phyloP scores from a whole-genome alignment of 2,329 filamentous ascomycete species.

The Neonectria sp. region DNA sequence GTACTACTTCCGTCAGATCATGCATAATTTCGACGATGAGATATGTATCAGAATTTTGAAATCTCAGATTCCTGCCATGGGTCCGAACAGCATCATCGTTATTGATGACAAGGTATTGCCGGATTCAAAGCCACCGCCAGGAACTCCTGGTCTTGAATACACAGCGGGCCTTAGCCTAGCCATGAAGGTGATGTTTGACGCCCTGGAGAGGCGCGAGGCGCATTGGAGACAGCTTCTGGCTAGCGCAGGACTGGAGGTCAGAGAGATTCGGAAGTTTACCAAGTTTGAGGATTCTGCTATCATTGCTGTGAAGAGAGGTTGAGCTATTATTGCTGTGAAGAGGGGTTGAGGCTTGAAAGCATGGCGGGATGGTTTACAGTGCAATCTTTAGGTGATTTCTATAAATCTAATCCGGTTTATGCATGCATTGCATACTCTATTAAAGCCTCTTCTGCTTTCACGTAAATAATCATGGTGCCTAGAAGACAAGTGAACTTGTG shows the following conservation, averaged over 20 bases:
- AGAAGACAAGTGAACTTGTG: too few species aligned
- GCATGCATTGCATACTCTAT: too few species aligned
- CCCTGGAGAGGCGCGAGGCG: not conserved
- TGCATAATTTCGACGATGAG: not conserved
- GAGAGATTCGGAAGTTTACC: not conserved
- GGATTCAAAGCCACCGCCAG: not conserved
- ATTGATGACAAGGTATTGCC: not conserved
- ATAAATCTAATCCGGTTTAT: too few species aligned
- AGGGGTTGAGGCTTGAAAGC: too few species aligned
- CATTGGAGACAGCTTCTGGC: not conserved
- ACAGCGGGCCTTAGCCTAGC: not conserved
- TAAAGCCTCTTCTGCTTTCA: too few species aligned
- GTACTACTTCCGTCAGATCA: not conserved
- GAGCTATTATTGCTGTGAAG: too few species aligned
- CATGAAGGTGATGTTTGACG: not conserved
- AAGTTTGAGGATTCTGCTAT: not conserved
- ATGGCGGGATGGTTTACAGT: too few species aligned
- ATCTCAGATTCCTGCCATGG: not conserved
- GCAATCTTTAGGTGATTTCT: too few species aligned
- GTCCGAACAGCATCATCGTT: not conserved
- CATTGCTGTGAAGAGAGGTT: not conserved
- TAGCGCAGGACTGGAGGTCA: not conserved
- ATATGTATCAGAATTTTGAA: not conserved
- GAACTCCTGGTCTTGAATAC: not conserved
- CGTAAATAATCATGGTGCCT: too few species aligned